A percentile compares a stretch with the other conserved stretches of the same genome.
These are phyloP conservation scores for Trametes versicolor DNA, from an alignment of 1,284 basidiomycete genomes.

Conservation along the genomic window DNA sequence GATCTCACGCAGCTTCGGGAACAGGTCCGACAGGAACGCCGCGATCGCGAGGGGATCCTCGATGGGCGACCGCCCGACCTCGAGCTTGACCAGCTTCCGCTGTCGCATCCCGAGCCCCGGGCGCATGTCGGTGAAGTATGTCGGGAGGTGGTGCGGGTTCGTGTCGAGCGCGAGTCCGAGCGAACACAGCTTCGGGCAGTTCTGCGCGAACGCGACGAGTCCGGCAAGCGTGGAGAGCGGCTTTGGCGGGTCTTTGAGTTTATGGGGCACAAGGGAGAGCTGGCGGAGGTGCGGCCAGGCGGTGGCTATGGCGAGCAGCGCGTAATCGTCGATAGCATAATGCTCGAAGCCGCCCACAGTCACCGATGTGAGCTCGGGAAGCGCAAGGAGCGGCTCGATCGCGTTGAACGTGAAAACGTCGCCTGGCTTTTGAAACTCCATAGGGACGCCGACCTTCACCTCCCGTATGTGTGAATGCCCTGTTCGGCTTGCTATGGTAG, in stretches of 20 bases:
- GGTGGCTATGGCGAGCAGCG: not conserved
- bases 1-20: conserved; percentile 1
- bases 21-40: conserved; percentile 17
- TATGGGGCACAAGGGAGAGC: conserved; percentile 7
- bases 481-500: not conserved
- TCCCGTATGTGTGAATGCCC: not conserved
- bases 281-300: conserved; percentile 7
- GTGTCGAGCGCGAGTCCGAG: conserved; percentile 11
- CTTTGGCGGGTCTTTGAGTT: not conserved
- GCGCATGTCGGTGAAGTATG: not conserved
- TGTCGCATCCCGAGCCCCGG: not conserved
- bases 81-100: conserved; percentile 1
- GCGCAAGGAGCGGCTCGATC: not conserved
- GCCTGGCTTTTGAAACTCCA: too few relatives aligned
- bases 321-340: conserved; percentile 9
- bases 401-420: not conserved
- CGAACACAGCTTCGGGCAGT: conserved; percentile 6
- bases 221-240: conserved; percentile 8
- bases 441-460: not conserved
- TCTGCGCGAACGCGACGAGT: conserved; percentile 9
- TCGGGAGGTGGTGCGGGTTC: not conserved
- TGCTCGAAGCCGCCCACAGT: not conserved
- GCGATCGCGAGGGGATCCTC: conserved; percentile 5
- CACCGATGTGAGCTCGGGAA: not conserved
- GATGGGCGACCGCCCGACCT: conserved; percentile 14